Evolutionary conservation across 345 rosid species (phyloP), one percentile per base, ranked within the genome.

Genomic region (Moricandia moricandioides): DNA sequence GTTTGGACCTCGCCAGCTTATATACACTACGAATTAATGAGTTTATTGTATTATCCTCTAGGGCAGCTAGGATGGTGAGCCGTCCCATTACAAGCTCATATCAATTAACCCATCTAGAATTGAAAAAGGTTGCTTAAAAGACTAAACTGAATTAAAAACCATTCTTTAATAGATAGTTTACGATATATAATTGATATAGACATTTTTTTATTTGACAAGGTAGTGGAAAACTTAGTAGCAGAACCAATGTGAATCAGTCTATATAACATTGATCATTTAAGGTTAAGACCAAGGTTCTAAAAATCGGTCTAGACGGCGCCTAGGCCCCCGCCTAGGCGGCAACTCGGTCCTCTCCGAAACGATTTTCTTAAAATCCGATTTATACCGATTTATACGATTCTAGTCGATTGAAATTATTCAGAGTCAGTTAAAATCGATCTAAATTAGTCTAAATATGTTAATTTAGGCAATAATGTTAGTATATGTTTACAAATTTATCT

Each of bases 1-100:
- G 12, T 69, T 47, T 68, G n/a, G 79, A 11, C 73, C 73, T 56
- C 56, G 39, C 57, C 64, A 52, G 62, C 61, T 75, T 75, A 33
- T 5, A 8, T 47, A 39, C 29, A 65, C 37, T 16, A 56, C 16
- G 29, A 9, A 14, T 21, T 54, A 18, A 18, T 14, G n/a, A 24
- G 6, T 14, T 49, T 59, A 21, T 33, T 7, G 7, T 8, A 35
- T 35, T 35, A 2, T 35, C 39, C 9, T 35, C 10, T 35, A 3
- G 39, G 9, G 39, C 9, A 8, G 39, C 39, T 37, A 37, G 43
- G 43, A 37, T 37, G 43, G 43, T 37, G 43, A 37, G 8, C 14
- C 6, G 14, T 43, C 49, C 14, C 14, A 43, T 3, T 43, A 43
- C 49, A 11, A 43, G 49, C 14, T 43, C 49, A 43, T 43, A 43